A percentile compares a stretch with the other conserved stretches of the same genome.
Conservation (phyloP, 176 grass and related monocot species). For the Phoenix dactylifera region DNA sequence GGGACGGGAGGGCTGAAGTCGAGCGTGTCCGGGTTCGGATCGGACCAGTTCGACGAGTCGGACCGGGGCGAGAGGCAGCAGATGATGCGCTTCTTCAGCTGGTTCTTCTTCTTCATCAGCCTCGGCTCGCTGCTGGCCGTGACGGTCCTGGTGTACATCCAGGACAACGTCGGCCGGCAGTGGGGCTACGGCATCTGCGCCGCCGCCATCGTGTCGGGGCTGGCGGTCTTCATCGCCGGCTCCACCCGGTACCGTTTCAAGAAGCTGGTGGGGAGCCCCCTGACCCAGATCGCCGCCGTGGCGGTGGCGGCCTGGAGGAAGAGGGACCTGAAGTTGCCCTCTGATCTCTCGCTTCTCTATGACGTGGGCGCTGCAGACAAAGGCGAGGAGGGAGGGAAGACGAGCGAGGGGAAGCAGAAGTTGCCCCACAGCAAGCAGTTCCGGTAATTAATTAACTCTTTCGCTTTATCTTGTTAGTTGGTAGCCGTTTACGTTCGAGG, state of each 20-base stretch:
- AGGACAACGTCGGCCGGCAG: slow-evolving; percentile 14
- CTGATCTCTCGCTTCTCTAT: slow-evolving; percentile 22
- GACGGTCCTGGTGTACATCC: slow-evolving; percentile 18
- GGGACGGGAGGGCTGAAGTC: slow-evolving; percentile 18
- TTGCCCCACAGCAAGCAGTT: slow-evolving; percentile 33
- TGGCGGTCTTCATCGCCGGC: slow-evolving; percentile 32
- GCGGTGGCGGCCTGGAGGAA: slow-evolving; percentile 27
- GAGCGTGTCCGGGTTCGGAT: slow-evolving; percentile 19
- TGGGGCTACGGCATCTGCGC: slow-evolving; percentile 20
- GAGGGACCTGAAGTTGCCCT: slow-evolving; percentile 23
- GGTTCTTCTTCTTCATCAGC: slow-evolving; percentile 25
- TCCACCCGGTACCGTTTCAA: slow-evolving; percentile 40
- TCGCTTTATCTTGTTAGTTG: neutral
- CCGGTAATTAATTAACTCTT: slow-evolving; percentile 16
- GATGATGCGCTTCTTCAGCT: slow-evolving; percentile 28
- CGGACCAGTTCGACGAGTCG: slow-evolving; percentile 19
- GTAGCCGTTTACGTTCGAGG: too few relatives aligned
- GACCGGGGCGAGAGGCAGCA: neutral
- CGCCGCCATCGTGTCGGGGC: slow-evolving; percentile 11
- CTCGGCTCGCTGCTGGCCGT: slow-evolving; percentile 17
- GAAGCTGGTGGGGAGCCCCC: slow-evolving; percentile 41
- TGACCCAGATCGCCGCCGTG: slow-evolving; percentile 38
- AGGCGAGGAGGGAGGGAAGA: slow-evolving; percentile 3
- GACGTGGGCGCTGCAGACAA: slow-evolving; percentile 7
- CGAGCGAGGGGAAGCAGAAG: slow-evolving; percentile 21